A percentile compares a stretch with the other conserved stretches of the same genome.
Evolutionary conservation across 306 rosid genomes (phyloP).

Genomic region (Sicyos edulis): DNA sequence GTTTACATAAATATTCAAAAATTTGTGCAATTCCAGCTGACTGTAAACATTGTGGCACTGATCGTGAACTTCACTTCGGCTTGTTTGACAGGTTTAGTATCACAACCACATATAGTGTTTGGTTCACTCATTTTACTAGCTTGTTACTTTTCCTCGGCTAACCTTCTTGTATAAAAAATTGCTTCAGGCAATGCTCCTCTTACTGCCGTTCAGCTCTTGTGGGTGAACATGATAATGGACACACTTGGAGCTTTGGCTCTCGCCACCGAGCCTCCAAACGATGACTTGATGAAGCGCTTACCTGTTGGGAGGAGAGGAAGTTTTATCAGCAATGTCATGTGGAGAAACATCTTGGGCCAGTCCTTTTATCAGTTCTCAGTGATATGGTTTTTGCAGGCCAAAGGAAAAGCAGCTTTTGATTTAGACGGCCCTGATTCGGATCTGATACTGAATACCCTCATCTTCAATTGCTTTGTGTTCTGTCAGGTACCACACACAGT

Average conservation of each 20-base stretch:
- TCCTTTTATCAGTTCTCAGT: slow-evolving; percentile 72
- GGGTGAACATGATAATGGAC: slow-evolving; percentile 99
- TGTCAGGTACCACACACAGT: slow-evolving; percentile 65
- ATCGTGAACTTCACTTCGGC: slow-evolving; percentile 93
- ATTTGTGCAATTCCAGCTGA: slow-evolving; percentile 96
- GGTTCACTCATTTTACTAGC: not conserved
- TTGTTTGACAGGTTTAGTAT: slow-evolving; percentile 68
- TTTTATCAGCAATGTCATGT: slow-evolving; percentile 90
- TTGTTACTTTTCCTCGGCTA: slow-evolving; percentile 20
- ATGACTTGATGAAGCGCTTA: slow-evolving; percentile 74
- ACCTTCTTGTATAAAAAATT: slow-evolving; percentile 19
- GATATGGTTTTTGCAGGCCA: slow-evolving; percentile 79
- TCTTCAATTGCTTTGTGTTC: slow-evolving; percentile 85
- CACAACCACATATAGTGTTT: slow-evolving; percentile 7
- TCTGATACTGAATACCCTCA: slow-evolving; percentile 67
- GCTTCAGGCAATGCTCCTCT: slow-evolving; percentile 81
- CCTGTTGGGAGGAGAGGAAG: slow-evolving; percentile 90
- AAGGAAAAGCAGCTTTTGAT: slow-evolving; percentile 51
- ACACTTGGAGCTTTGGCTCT: slow-evolving; percentile 96
- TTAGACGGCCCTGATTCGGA: slow-evolving; percentile 58
- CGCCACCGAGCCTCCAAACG: slow-evolving; percentile 93
- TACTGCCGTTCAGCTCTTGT: slow-evolving; percentile 88
- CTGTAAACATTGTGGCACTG: slow-evolving; percentile 84
- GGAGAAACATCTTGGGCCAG: slow-evolving; percentile 94
- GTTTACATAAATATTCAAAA: slow-evolving; percentile 90